Conservation (phyloP, 2,329 filamentous ascomycete species). For the Hymenoscyphus infarciens region DNA sequence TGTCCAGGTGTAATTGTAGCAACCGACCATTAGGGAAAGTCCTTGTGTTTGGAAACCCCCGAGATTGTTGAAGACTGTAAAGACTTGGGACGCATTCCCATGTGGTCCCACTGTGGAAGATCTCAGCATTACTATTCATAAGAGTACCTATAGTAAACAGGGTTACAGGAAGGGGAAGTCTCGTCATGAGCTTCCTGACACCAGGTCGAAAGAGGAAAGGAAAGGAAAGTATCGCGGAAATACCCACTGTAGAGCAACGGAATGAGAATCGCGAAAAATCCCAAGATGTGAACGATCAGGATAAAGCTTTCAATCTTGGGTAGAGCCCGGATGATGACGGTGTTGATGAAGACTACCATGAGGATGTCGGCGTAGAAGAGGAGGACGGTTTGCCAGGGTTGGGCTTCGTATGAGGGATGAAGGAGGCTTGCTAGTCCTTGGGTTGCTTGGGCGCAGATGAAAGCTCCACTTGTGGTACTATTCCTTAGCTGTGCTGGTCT, state of each 20-base stretch:
- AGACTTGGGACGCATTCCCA: conserved; percentile 25
- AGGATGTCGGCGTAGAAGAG: conserved; percentile 40
- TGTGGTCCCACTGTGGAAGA: conserved; percentile 18
- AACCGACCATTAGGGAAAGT: conserved; percentile 37
- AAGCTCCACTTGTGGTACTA: neutral
- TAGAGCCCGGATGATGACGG: conserved; percentile 37
- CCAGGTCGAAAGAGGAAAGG: too few species aligned
- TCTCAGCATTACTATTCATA: too few species aligned
- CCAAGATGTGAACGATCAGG: conserved; percentile 42
- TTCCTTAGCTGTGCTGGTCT: neutral
- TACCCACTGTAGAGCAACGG: conserved; percentile 32
- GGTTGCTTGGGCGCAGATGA: neutral
- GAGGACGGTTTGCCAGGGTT: conserved; percentile 42
- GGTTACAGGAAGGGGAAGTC: too few species aligned
- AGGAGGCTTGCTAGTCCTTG: conserved; percentile 40
- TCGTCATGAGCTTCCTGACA: too few species aligned
- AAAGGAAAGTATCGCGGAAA: too few species aligned
- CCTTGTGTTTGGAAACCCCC: conserved; percentile 34
- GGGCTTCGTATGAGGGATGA: conserved; percentile 35
- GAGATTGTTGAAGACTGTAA: conserved; percentile 32
- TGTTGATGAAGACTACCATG: conserved; percentile 43
- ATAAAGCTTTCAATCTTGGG: conserved; percentile 43
- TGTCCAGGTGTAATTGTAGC: conserved; percentile 32
- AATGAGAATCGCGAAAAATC: conserved; percentile 43
- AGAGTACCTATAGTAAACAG: too few species aligned